Evolutionary conservation across 768 basidiomycete genomes (phyloP), one percentile per base, ranked within the genome.

Genomic region (Kondoa subrosea): DNA sequence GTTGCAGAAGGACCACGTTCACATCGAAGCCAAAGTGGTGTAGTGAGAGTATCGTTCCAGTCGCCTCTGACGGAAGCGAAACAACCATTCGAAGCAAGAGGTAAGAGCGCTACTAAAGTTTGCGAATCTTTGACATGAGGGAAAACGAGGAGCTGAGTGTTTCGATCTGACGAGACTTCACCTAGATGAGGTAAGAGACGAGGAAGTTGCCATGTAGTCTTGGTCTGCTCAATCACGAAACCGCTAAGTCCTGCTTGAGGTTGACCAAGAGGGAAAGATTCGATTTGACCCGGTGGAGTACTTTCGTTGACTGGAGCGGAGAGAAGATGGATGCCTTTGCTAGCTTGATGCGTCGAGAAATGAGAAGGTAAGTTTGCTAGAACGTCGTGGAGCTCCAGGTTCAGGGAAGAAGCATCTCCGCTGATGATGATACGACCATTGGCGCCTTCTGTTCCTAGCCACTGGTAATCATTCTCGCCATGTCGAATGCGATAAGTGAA

Each of bases 71-170:
- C 29, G 4, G 66, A 57, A 2, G 33, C 50, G 14, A 4, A 68
- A n/a, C 32, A 30, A 3, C 40, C 50, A 27, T 63, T 21, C 8
- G 57, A 17, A 27, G 68, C 65, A n/a, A 68, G 29, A 1, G 68
- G 68, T 30, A 68, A 57, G 25, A 67, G n/a, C 15, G 64, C 68
- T 2, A 66, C 64, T 8, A 68, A 21, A 50, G 40, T 50, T 50
- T 50, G 40, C 21, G 40, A 40, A 3, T 61, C 56, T 30, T 31
- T 2, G 14, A 34, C 57, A 26, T 29, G 27, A 14, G 56, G 32
- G 26, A 56, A 56, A 1, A 68, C 34, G 25, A 68, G 65, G 14
- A 68, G 65, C 33, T 68, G 68, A 30, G 34, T 57, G 33, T 68
- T 64, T 3, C 17, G 3, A 8, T 15, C 56, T 1, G 68, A 17